A percentile compares a stretch with the other conserved stretches of the same genome.
Evolutionary conservation across 305 asterid genomes (phyloP).

Genomic region (Fraxinus ornus): DNA sequence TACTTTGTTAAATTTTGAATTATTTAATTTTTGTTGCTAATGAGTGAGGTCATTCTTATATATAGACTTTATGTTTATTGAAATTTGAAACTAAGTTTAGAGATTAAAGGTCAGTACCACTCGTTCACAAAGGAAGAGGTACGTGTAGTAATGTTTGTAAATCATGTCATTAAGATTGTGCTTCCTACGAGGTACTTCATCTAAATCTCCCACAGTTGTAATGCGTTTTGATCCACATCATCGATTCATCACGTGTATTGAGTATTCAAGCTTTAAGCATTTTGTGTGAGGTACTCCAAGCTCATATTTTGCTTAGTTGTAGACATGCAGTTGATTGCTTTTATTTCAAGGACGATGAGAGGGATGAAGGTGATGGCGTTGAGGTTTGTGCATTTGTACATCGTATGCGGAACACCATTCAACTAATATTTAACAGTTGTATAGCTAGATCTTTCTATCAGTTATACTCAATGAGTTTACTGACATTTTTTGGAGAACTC

Average conservation of each 20-base stretch:
- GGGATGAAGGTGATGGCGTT: too few species aligned
- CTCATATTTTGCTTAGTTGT: conserved; percentile 9
- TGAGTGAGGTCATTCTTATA: neutral
- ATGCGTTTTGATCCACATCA: too few species aligned
- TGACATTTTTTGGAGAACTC: too few species aligned
- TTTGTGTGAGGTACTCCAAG: neutral
- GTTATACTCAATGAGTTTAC: too few species aligned
- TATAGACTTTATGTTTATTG: neutral
- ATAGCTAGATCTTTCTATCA: too few species aligned
- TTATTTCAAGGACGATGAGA: too few species aligned
- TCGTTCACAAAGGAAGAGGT: neutral
- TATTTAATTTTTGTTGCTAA: neutral
- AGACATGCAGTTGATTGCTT: neutral
- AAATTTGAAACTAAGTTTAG: neutral
- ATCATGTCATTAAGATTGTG: neutral
- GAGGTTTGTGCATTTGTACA: too few species aligned
- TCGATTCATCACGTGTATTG: neutral
- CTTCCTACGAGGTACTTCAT: neutral
- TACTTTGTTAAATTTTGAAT: neutral
- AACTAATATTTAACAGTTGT: too few species aligned
- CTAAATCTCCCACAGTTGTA: too few species aligned
- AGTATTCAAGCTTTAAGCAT: neutral
- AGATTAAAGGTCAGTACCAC: neutral
- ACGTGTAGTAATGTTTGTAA: neutral
- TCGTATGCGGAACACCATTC: too few species aligned